phyloP scores from a whole-genome alignment of 2,329 filamentous ascomycete species.

The Alternaria dauci region DNA sequence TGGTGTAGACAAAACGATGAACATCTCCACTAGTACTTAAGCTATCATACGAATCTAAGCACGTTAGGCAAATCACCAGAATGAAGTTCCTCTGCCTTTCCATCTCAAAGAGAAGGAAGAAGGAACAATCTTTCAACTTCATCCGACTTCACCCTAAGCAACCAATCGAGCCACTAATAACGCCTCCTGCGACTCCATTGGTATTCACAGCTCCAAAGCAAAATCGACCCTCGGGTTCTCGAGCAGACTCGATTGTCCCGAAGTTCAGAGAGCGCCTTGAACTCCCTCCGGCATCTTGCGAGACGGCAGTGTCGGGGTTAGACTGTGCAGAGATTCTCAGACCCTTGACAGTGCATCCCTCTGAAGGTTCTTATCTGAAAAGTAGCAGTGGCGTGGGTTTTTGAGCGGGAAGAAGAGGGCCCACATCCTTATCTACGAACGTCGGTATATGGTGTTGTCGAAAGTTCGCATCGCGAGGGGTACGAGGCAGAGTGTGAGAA shows the following conservation, averaged over 20 bases:
- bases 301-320: background rate
- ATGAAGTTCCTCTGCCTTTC: background rate
- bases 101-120: background rate
- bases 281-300: background rate
- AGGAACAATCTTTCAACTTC: background rate
- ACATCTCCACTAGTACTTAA: background rate
- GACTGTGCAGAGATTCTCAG: background rate
- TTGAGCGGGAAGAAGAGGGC: background rate
- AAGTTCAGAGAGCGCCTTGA: background rate
- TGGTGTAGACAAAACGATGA: background rate
- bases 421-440: background rate
- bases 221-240: background rate
- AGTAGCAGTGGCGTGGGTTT: background rate
- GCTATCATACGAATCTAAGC: background rate
- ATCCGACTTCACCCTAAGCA: background rate
- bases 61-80: background rate
- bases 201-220: background rate
- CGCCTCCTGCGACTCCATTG: background rate
- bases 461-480: background rate
- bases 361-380: background rate
- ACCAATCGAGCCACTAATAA: background rate
- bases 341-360: background rate
- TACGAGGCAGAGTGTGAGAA: background rate
- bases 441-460: background rate
- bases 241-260: rapidly evolving